These are phyloP conservation scores for Trichosanthes cucumerina DNA, from an alignment of 306 rosid species.

Conservation along the genomic window DNA sequence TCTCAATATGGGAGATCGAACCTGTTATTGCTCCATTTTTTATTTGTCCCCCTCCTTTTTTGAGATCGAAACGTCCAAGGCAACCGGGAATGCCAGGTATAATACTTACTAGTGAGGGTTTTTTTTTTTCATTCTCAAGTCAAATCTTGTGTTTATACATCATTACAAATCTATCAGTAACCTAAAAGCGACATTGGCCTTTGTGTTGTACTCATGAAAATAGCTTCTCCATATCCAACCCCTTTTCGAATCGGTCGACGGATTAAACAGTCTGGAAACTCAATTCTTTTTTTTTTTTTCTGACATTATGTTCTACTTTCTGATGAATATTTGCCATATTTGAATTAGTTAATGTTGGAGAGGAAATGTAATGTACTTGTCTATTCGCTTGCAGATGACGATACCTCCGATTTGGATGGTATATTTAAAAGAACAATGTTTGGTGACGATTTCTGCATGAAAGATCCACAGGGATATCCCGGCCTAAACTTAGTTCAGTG, in stretches of 20 bases:
- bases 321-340: background rate
- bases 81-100: conserved; percentile 93
- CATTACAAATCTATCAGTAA: background rate
- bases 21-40: conserved; percentile 96
- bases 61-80: conserved; percentile 77
- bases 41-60: conserved; percentile 87
- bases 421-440: conserved; percentile 65
- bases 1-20: conserved; percentile 95
- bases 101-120: background rate
- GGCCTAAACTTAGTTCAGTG: conserved; percentile 91
- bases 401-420: conserved; percentile 52
- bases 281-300: background rate
- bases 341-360: background rate
- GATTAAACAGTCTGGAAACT: background rate
- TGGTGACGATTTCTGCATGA: conserved; percentile 73
- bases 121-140: background rate
- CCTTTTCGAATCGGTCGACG: background rate
- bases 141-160: background rate
- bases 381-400: conserved; percentile 43
- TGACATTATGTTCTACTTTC: background rate
- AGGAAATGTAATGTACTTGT: background rate
- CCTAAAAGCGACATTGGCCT: background rate
- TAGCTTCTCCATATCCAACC: background rate
- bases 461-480: conserved; percentile 66
- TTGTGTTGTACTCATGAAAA: background rate